Evolutionary conservation across 1,284 basidiomycete genomes (phyloP).

Genomic region (Ceratobasidium sp.): DNA sequence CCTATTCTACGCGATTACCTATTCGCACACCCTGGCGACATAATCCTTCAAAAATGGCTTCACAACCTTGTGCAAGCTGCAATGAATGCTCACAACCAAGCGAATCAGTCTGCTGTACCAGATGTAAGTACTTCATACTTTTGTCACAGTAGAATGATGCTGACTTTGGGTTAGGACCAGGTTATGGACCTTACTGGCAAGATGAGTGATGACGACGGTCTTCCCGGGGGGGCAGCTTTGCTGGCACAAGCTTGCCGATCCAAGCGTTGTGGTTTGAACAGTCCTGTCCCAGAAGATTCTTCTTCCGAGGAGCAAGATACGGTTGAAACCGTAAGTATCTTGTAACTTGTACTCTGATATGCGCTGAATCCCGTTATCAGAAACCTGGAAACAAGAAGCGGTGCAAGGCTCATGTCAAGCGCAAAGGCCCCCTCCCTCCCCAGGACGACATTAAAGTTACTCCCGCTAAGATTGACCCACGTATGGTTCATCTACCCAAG

Average conservation of each 20-base stretch:
- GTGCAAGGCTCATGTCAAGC: background rate
- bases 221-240: background rate
- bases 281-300: background rate
- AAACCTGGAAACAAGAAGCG: background rate
- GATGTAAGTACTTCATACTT: background rate
- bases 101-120: background rate
- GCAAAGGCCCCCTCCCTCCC: slow-evolving; percentile 18
- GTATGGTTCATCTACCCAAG: background rate
- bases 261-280: background rate
- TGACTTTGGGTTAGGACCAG: background rate
- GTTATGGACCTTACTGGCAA: slow-evolving; percentile 6
- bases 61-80: slow-evolving; percentile 15
- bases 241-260: background rate
- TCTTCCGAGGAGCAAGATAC: too few relatives aligned
- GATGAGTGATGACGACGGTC: background rate
- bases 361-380: background rate
- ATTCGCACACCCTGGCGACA: background rate
- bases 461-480: background rate
- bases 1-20: slow-evolving; percentile 3
- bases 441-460: background rate
- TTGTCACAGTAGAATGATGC: background rate
- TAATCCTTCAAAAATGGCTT: slow-evolving; percentile 21
- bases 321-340: too few relatives aligned
- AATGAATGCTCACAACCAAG: background rate
- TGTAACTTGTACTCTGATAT: too few relatives aligned